Percentiles rank a stretch among this genome's conserved stretches.
Evolutionary conservation across 768 basidiomycete genomes (phyloP).

Genomic region (Baorangia bicolor): DNA sequence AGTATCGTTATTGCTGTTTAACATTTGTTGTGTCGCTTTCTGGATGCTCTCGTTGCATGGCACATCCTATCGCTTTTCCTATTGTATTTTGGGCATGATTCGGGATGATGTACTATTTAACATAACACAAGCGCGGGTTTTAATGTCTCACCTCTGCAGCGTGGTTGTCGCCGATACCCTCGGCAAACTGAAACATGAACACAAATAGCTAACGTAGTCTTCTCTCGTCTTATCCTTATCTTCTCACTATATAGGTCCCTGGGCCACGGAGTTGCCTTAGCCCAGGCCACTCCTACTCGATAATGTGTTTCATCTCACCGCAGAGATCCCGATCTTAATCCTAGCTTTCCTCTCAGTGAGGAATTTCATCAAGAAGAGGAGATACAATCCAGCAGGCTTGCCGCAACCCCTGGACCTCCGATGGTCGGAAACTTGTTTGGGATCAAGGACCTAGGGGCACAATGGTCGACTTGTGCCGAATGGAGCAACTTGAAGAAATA

Average conservation of each 20-base stretch:
- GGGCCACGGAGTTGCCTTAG: background rate
- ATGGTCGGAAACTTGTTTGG: conserved; percentile 45
- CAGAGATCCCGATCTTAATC: background rate
- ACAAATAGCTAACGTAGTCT: background rate
- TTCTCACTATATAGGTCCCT: background rate
- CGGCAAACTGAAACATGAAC: conserved; percentile 14
- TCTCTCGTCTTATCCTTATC: conserved; percentile 2
- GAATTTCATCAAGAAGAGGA: conserved; percentile 2
- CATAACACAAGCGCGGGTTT: background rate
- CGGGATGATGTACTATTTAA: background rate
- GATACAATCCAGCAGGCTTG: conserved; percentile 18
- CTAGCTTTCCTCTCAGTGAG: background rate
- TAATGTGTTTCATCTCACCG: conserved; percentile 5
- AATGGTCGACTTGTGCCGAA: conserved; percentile 40
- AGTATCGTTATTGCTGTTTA: conserved; percentile 30
- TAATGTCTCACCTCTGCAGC: conserved; percentile 8
- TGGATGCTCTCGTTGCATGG: background rate
- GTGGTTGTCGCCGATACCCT: background rate
- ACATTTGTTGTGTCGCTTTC: background rate
- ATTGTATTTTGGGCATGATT: background rate
- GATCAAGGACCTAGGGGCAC: conserved; percentile 37
- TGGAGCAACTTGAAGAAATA: conserved; percentile 45
- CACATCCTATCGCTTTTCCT: background rate
- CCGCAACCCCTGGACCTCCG: conserved; percentile 44
- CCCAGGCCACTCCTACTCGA: background rate